Base-by-base conservation (phyloP, 2,329 filamentous ascomycete genomes). In the Aaosphaeria arxii region DNA sequence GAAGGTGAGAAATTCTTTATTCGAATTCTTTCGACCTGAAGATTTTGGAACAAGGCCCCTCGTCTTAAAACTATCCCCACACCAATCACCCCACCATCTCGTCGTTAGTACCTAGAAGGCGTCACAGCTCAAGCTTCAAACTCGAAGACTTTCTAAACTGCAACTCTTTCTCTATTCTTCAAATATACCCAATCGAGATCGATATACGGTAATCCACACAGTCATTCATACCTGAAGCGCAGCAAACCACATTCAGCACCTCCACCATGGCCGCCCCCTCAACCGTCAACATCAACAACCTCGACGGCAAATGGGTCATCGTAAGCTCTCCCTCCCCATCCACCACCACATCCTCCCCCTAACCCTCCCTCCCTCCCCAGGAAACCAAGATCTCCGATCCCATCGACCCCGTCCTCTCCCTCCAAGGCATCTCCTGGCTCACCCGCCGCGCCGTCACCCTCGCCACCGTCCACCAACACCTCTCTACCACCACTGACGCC, bases 351-450 rank as follows among this genome's bases (percentile, higher is more conserved):
- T 5, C 32, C 46, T 28, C 29, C 38, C 17, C 17, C 32, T 43
- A 31, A 36, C 33, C 13, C 6, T 11, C 24, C 32, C 24, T 24
- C 17, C 11, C 6, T 9, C 39, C 33, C 2, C 63, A 92, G 89
- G 91, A 94, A 79, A 87, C 88, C 67, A 72, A 75, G 53, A 76
- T 91, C 57, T 91, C 88, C 50, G 85, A 87, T 70, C 73, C 78
- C 55, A 74, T 84, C 42, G 87, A 91, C 51, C 76, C 83, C 1
- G 81, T 87, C 53, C 84, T 96, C 49, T 65, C 78, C 43, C 79
- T 92, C 57, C 75, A 78, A 61, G 70, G 71, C 55, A 61, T 78
- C 38, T 66, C 71, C 48, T 92, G 82, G 81, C 59, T 91, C 44
- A 79, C 80, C 43, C 88, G 89, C 71, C 91, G 86, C 74, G 83